Evolutionary conservation across 169 alveolate species (phyloP).

Genomic region (Plasmodium knowlesi): DNA sequence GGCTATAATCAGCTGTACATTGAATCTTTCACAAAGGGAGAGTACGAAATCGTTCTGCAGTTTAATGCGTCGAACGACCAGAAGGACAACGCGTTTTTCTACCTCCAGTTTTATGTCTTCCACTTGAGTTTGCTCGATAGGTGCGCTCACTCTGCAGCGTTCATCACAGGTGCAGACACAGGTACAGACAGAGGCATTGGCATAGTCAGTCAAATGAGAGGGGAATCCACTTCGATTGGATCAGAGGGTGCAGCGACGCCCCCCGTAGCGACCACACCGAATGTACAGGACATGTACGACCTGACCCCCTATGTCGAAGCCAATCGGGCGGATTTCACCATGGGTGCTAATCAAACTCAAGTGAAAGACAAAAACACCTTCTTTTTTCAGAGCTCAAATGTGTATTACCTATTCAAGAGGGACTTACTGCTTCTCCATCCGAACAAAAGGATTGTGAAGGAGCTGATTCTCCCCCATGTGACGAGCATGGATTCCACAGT

Average conservation of each 20-base stretch:
- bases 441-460: neutral
- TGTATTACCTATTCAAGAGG: slow-evolving; percentile 21
- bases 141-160: neutral
- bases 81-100: slow-evolving; percentile 22
- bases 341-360: neutral
- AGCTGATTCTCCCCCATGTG: slow-evolving; percentile 24
- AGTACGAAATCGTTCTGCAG: slow-evolving; percentile 26
- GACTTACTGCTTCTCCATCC: slow-evolving; percentile 18
- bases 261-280: neutral
- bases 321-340: neutral
- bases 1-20: slow-evolving; percentile 47
- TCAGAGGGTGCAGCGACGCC: neutral
- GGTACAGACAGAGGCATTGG: too few relatives aligned
- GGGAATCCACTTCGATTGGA: neutral
- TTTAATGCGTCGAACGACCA: slow-evolving; percentile 21
- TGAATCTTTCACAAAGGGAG: slow-evolving; percentile 52
- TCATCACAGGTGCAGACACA: neutral
- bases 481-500: neutral
- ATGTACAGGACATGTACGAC: neutral
- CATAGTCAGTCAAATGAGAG: too few relatives aligned
- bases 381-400: neutral
- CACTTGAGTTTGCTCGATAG: slow-evolving; percentile 12
- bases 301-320: neutral
- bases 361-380: neutral
- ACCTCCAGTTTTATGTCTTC: slow-evolving; percentile 49